phyloP scores from a whole-genome alignment of 179 eudicot species.

The Patellifolia procumbens region DNA sequence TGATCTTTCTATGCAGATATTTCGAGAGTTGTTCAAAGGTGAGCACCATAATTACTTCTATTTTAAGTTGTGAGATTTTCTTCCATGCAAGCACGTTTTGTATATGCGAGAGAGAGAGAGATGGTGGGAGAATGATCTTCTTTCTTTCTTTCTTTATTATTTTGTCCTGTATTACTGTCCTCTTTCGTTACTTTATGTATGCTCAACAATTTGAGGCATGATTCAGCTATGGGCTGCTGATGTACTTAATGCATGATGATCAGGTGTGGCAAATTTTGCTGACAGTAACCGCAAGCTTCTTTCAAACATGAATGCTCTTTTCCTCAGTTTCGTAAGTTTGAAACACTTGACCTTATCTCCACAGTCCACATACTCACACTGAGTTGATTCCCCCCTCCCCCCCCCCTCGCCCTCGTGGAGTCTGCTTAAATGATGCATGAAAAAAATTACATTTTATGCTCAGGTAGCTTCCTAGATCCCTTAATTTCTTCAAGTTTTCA shows the following conservation, averaged over 20 bases:
- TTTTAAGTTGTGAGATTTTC: conserved; percentile 13
- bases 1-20: conserved; percentile 30
- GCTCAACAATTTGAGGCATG: background rate
- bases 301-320: conserved; percentile 66
- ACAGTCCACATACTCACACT: background rate
- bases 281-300: conserved; percentile 76
- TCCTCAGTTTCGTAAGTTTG: conserved; percentile 71
- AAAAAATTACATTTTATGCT: background rate
- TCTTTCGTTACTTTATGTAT: background rate
- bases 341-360: conserved; percentile 1
- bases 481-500: background rate
- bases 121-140: background rate
- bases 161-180: background rate
- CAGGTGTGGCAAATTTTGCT: conserved; percentile 70
- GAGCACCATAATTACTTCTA: conserved; percentile 30
- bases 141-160: background rate
- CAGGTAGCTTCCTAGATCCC: background rate
- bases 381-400: background rate
- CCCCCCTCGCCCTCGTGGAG: no score
- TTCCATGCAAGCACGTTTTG: background rate
- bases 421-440: background rate
- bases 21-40: conserved; percentile 72
- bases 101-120: background rate
- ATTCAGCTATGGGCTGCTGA: background rate
- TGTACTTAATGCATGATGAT: conserved; percentile 15